A percentile compares a stretch with the other conserved stretches of the same genome.
Conservation (phyloP, 768 basidiomycete species). For the Galerina sulciceps region DNA sequence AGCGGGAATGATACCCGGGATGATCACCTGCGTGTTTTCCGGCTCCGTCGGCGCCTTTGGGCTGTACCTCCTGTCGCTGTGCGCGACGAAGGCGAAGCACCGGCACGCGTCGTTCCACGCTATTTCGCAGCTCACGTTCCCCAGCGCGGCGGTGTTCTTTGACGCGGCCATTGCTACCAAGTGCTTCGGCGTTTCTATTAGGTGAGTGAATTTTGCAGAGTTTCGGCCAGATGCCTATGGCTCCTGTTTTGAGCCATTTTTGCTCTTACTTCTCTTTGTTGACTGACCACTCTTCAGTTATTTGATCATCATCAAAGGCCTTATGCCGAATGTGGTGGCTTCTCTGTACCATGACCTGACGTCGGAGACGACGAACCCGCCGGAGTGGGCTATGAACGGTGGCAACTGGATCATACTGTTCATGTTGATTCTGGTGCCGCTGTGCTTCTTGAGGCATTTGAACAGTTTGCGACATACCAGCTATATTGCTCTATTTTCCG, state of each 20-base stretch:
- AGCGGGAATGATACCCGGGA: constrained; percentile 87
- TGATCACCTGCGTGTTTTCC: constrained; percentile 85
- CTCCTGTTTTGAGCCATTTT: constrained; percentile 8
- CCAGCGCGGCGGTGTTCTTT: constrained; percentile 84
- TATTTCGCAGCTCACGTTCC: constrained; percentile 85
- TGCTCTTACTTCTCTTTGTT: constrained; percentile 1
- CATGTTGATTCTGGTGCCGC: constrained; percentile 77
- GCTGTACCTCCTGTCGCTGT: constrained; percentile 84
- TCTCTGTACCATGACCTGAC: constrained; percentile 82
- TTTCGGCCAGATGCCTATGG: background rate
- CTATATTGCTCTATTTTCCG: constrained; percentile 89
- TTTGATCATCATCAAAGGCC: constrained; percentile 89
- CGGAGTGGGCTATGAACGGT: constrained; percentile 76
- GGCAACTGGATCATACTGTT: constrained; percentile 83
- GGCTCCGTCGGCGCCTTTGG: constrained; percentile 82
- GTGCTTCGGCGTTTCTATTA: constrained; percentile 95
- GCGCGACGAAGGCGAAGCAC: constrained; percentile 77
- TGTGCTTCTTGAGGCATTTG: constrained; percentile 82
- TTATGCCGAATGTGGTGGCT: constrained; percentile 89
- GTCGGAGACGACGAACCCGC: constrained; percentile 65
- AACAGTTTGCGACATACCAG: constrained; percentile 90
- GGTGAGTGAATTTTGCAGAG: constrained; percentile 50
- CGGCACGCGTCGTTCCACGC: constrained; percentile 84
- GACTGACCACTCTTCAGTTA: constrained; percentile 50
- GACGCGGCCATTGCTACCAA: constrained; percentile 95